phyloP scores from a whole-genome alignment of 768 basidiomycete genomes.

The Boletus barrowsii region DNA sequence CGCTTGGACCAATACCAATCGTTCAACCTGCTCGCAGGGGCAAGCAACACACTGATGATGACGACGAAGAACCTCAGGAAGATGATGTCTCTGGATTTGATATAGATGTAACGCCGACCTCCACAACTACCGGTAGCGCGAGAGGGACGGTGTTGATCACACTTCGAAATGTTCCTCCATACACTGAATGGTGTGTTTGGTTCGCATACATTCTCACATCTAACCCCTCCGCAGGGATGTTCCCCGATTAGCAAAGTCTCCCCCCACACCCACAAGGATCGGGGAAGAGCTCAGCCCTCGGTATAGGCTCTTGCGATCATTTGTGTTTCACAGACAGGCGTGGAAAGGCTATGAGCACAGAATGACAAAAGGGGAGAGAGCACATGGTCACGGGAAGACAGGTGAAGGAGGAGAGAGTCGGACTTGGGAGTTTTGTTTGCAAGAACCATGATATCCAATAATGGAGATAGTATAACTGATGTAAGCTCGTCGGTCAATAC shows the following conservation, averaged over 20 bases:
- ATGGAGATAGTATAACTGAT: constrained; percentile 3
- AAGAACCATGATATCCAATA: constrained; percentile 12
- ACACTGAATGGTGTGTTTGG: constrained; percentile 71
- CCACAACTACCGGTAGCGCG: neutral
- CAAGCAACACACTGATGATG: constrained; percentile 42
- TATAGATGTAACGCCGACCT: neutral
- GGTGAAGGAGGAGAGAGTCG: constrained; percentile 76
- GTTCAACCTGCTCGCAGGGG: constrained; percentile 40
- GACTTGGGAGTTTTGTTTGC: constrained; percentile 83
- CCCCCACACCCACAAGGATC: constrained; percentile 49
- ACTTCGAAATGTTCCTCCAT: constrained; percentile 80
- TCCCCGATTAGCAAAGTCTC: constrained; percentile 69
- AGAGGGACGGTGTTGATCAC: constrained; percentile 85
- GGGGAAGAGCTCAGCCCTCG: constrained; percentile 56
- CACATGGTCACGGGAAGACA: constrained; percentile 58
- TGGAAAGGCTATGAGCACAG: constrained; percentile 91
- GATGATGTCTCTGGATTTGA: constrained; percentile 16
- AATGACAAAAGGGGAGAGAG: constrained; percentile 90
- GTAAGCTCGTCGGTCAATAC: constrained; percentile 6
- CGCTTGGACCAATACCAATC: constrained; percentile 52
- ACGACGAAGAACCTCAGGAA: constrained; percentile 39
- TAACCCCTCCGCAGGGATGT: constrained; percentile 55
- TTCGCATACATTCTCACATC: constrained; percentile 7
- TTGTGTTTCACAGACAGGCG: constrained; percentile 61
- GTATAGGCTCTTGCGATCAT: constrained; percentile 75